A percentile compares a stretch with the other conserved stretches of the same genome.
phyloP scores from a whole-genome alignment of 192 early-diverging fungal species.

The Backusella circina region DNA sequence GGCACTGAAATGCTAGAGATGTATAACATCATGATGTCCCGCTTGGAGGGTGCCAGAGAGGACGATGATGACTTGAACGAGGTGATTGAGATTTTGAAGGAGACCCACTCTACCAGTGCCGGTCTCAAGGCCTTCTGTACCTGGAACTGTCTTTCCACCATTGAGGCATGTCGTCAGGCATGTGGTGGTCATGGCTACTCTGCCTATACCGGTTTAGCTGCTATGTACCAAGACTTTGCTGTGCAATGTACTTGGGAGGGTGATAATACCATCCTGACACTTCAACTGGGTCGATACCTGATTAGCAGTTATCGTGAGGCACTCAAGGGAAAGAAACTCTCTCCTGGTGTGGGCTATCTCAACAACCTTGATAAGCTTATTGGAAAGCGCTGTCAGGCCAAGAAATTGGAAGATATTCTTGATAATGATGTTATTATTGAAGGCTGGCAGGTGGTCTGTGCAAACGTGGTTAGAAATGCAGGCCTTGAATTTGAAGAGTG shows the following conservation, averaged over 20 bases:
- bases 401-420: slow-evolving; percentile 46
- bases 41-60: slow-evolving; percentile 62
- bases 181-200: slow-evolving; percentile 93
- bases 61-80: slow-evolving; percentile 58
- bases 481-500: slow-evolving; percentile 73
- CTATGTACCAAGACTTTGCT: slow-evolving; percentile 84
- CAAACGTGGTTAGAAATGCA: slow-evolving; percentile 79
- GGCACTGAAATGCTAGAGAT: slow-evolving; percentile 76
- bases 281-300: slow-evolving; percentile 86
- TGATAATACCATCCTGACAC: slow-evolving; percentile 88
- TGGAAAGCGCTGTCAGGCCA: slow-evolving; percentile 47
- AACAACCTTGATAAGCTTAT: slow-evolving; percentile 50
- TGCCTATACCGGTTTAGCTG: slow-evolving; percentile 85
- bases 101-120: slow-evolving; percentile 87
- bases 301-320: slow-evolving; percentile 67
- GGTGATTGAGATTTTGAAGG: slow-evolving; percentile 79
- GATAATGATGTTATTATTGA: slow-evolving; percentile 63
- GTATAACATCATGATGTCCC: slow-evolving; percentile 76
- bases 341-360: slow-evolving; percentile 75
- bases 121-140: slow-evolving; percentile 94
- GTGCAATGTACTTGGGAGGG: slow-evolving; percentile 90
- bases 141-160: slow-evolving; percentile 84
- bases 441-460: slow-evolving; percentile 80
- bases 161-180: slow-evolving; percentile 90
- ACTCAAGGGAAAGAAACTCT: slow-evolving; percentile 72